phyloP scores from a whole-genome alignment of 2,329 filamentous ascomycete genomes.

The Xylariaceae sp. region DNA sequence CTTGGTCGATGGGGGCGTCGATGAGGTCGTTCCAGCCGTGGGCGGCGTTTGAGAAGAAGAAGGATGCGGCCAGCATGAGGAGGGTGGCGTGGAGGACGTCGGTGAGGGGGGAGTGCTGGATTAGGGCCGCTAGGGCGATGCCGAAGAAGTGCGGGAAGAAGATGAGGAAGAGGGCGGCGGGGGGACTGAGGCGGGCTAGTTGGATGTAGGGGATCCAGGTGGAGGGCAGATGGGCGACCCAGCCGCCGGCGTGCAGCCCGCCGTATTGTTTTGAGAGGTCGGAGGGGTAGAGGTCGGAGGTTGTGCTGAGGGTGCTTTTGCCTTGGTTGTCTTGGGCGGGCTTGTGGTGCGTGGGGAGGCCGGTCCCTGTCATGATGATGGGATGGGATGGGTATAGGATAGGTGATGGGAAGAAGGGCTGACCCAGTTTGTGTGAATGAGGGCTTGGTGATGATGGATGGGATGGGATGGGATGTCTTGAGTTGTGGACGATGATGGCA shows the following conservation, averaged over 20 bases:
- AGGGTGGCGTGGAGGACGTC: slow-evolving; percentile 19
- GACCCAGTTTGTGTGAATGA: background rate
- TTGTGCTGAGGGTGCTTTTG: background rate
- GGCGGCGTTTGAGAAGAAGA: slow-evolving; percentile 33
- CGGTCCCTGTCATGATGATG: slow-evolving; percentile 13
- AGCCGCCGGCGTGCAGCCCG: slow-evolving; percentile 30
- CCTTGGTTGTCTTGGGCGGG: slow-evolving; percentile 12
- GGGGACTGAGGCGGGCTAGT: slow-evolving; percentile 32
- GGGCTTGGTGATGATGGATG: too few species aligned
- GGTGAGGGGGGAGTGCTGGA: slow-evolving; percentile 16
- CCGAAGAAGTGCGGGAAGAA: slow-evolving; percentile 34
- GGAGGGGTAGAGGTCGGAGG: slow-evolving; percentile 16
- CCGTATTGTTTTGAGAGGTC: slow-evolving; percentile 30
- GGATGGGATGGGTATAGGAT: background rate
- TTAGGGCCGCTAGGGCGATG: slow-evolving; percentile 26
- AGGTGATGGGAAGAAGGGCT: background rate
- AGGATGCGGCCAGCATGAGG: slow-evolving; percentile 24
- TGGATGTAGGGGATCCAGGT: slow-evolving; percentile 34
- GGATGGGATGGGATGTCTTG: too few species aligned
- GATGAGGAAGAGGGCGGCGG: slow-evolving; percentile 31
- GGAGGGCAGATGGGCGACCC: slow-evolving; percentile 30
- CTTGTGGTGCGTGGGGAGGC: slow-evolving; percentile 17
- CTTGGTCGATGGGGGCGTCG: slow-evolving; percentile 32
- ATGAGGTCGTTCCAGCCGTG: slow-evolving; percentile 36
- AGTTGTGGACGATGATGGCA: background rate